Base-by-base conservation (phyloP, 1,284 basidiomycete genomes). In the Testicularia cyperi region DNA sequence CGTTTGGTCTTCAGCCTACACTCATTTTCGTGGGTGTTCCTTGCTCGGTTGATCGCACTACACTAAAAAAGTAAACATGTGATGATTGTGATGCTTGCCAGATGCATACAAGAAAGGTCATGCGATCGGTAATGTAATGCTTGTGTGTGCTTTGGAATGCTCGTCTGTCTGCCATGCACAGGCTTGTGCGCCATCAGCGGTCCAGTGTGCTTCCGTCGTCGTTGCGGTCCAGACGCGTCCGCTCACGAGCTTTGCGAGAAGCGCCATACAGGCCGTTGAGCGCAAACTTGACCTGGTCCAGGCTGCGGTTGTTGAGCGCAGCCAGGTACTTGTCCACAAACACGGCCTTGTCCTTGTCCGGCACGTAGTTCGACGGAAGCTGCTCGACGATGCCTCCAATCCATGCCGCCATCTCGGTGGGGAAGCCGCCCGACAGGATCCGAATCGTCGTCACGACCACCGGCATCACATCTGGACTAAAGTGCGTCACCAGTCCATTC, bases 391-490 rank as follows among this genome's bases (percentile, higher is more conserved):
- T 82, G 23, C 82, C 77, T 2, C 86, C 84, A 13, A 92, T 77
- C 87, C 90, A 94, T 9, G 79, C 73, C 15, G 86, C 78, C 40
- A 92, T 77, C 70, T 87, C 84, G 6, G 80, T 75, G 0, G 87
- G 82, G 82, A 87, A 88, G 12, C 84, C 74, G 22, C 80, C 78
- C 22, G 86, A 83, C 34, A 92, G 75, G 22, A 84, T 80, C 25
- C 88, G 83, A 71, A 96, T 82, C 57, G 95, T 85, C 2, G 85
- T 85, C 32, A 90, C 83, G 24, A 92, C 85, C 32, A 81, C 78
- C 6, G 87, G 83, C 21, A 86, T 81, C 2, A 85, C 82, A 54
- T 97, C 92, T 67, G 92, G 91, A 3, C 89, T 88, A 76, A 92
- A 97, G 24, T 61, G 46, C 22, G 63, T 48, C 6, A 91, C 85